Percentiles rank a stretch among this genome's conserved stretches.
Conservation (phyloP, 2,329 filamentous ascomycete species). For the Colletotrichum tamarilloi region DNA sequence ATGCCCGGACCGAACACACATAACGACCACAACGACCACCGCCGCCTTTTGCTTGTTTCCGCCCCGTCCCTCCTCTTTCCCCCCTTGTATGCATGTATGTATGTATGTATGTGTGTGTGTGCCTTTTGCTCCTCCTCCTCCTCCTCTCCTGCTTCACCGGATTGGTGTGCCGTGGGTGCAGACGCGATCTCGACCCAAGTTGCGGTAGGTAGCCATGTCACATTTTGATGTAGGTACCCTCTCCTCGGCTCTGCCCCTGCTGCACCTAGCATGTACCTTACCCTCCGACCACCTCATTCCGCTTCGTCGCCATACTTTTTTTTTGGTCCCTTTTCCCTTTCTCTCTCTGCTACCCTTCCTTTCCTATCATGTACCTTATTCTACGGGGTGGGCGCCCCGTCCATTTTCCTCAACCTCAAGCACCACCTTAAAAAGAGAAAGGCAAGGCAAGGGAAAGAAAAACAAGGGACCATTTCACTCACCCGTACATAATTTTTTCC, state of each 20-base stretch:
- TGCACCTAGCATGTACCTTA: conserved; percentile 29
- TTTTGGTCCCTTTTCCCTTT: neutral
- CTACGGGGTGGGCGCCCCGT: conserved; percentile 12
- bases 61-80: neutral
- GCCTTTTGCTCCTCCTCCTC: neutral
- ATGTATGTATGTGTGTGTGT: neutral
- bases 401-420: conserved; percentile 23
- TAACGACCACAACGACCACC: neutral
- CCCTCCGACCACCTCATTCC: conserved; percentile 28
- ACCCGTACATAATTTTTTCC: conserved; percentile 6
- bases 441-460: neutral
- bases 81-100: neutral
- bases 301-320: conserved; percentile 4
- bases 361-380: conserved; percentile 21
- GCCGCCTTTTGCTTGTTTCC: neutral
- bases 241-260: conserved; percentile 25
- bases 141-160: conserved; percentile 24
- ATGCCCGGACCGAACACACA: neutral
- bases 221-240: conserved; percentile 31
- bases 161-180: conserved; percentile 29
- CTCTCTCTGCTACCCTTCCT: conserved; percentile 1
- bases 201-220: conserved; percentile 12
- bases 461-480: conserved; percentile 20
- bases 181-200: conserved; percentile 22
- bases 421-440: neutral